Conservation (phyloP, 176 grass and related monocot species). For the Bolboschoenus planiculmis region DNA sequence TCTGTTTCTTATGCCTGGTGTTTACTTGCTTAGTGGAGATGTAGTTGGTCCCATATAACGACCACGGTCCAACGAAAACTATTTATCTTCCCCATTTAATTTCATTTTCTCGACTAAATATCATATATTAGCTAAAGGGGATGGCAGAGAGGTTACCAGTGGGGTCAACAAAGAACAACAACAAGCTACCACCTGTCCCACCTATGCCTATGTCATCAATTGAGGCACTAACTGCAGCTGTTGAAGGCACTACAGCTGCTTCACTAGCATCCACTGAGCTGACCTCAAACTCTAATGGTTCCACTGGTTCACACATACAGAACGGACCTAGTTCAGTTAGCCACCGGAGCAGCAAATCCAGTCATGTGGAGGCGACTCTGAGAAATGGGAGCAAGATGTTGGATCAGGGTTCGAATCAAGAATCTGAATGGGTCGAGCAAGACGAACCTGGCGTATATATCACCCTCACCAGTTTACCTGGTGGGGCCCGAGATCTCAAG, state of each 20-base stretch:
- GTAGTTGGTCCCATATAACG: not conserved
- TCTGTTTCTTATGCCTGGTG: not conserved
- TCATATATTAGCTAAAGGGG: constrained; percentile 79
- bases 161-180: constrained; percentile 41
- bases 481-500: constrained; percentile 83
- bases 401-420: constrained; percentile 43
- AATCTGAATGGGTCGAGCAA: constrained; percentile 95
- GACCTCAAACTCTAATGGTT: constrained; percentile 49
- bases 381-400: constrained; percentile 58
- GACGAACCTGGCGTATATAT: constrained; percentile 89
- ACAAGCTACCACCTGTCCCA: constrained; percentile 47
- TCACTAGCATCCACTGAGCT: constrained; percentile 34
- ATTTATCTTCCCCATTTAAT: not conserved
- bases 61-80: not conserved
- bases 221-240: constrained; percentile 32
- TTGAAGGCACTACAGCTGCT: constrained; percentile 28
- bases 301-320: constrained; percentile 37
- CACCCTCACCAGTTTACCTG: constrained; percentile 74
- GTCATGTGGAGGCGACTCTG: constrained; percentile 34
- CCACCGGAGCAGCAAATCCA: constrained; percentile 32
- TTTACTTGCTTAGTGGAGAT: not conserved
- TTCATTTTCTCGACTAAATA: constrained; percentile 1
- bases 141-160: constrained; percentile 83
- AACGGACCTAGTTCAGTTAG: constrained; percentile 56
- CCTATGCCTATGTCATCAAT: constrained; percentile 34